Percentiles rank a stretch among this genome's conserved stretches.
Evolutionary conservation across 2,329 filamentous ascomycete species (phyloP).

Genomic region (Phialocephala sp.): DNA sequence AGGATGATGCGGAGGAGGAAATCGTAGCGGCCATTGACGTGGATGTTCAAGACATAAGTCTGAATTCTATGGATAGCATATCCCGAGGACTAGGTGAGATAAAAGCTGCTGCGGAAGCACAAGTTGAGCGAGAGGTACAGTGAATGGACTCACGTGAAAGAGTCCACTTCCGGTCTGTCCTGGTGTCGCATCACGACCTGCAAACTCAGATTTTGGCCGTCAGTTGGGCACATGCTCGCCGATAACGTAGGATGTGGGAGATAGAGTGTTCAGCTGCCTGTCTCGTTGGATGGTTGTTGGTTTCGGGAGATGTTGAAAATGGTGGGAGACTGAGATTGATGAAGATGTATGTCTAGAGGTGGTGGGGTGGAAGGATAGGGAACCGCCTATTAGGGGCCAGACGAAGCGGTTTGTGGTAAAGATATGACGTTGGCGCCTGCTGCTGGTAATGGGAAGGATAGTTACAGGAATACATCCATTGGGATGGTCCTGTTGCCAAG

Average conservation of each 20-base stretch:
- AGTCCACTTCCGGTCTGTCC: slow-evolving; percentile 63
- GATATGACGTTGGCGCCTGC: no score
- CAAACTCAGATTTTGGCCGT: slow-evolving; percentile 68
- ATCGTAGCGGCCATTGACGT: no score
- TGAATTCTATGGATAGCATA: no score
- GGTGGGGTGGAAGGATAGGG: slow-evolving; percentile 58
- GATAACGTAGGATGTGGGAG: slow-evolving; percentile 64
- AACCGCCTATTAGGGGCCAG: slow-evolving; percentile 54
- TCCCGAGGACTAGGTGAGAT: no score
- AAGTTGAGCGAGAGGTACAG: no score
- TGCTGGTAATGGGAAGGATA: slow-evolving; percentile 37
- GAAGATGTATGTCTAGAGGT: slow-evolving; percentile 56
- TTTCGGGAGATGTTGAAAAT: slow-evolving; percentile 75
- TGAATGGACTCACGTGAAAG: slow-evolving; percentile 61
- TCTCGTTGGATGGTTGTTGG: slow-evolving; percentile 62
- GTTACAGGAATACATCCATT: slow-evolving; percentile 45
- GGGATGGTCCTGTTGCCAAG: slow-evolving; percentile 43
- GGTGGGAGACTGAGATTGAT: slow-evolving; percentile 60
- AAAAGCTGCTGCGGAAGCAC: no score
- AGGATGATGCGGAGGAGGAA: no score
- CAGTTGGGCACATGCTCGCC: slow-evolving; percentile 53
- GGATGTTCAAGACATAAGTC: no score
- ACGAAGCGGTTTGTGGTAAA: slow-evolving; percentile 51
- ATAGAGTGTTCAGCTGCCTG: slow-evolving; percentile 69
- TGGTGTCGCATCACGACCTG: slow-evolving; percentile 66